Evolutionary conservation across 345 rosid species (phyloP), one percentile per base, ranked within the genome.

Genomic region (Salix dunnii): DNA sequence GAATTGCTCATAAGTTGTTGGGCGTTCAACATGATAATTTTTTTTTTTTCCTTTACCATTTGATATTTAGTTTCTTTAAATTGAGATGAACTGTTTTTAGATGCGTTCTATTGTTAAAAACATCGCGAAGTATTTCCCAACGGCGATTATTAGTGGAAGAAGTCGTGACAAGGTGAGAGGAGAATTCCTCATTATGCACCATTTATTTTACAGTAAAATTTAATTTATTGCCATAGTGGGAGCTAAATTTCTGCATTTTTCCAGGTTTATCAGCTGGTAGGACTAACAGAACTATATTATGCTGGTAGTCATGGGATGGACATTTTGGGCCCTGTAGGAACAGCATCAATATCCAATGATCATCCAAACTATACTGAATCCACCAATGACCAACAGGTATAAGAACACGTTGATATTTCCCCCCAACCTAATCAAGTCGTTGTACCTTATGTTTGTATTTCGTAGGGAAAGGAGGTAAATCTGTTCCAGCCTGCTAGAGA

Each of bases 281-380:
- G 95, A 87, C 88, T 96, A 87, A 92, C 90, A 65, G 98, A 96
- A 81, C 97, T 94, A 51, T 88, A 85, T 75, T 96, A 96, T 83
- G 99, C 98, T n/a, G 99, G 99, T 80, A 92, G 99, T 79, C 99
- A 96, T 81, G 99, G 98, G 55, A 96, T 96, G 99, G 99, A 96
- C 88, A 94, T 96, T 16, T 87, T 89, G 90, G 90, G 91, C 27
- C 95, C 99, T 62, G 74, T 78, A 31, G 74, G 61, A 74, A 80
- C 73, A 7, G 71, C 80, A 0, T 42, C 46, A 23, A 81, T 80
- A 74, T 86, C 92, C 21, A 75, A 70, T 83, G 86, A 76, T 82
- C 88, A 86, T 69, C 82, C 83, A n/a, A 80, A 80, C 51, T 79
- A 86, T 84, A 84, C 79, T 73, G 79, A 88, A 86, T 88, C 92